Percentiles rank a stretch among this genome's conserved stretches.
phyloP scores from a whole-genome alignment of 306 rosid genomes.

The Cicer bijugum region DNA sequence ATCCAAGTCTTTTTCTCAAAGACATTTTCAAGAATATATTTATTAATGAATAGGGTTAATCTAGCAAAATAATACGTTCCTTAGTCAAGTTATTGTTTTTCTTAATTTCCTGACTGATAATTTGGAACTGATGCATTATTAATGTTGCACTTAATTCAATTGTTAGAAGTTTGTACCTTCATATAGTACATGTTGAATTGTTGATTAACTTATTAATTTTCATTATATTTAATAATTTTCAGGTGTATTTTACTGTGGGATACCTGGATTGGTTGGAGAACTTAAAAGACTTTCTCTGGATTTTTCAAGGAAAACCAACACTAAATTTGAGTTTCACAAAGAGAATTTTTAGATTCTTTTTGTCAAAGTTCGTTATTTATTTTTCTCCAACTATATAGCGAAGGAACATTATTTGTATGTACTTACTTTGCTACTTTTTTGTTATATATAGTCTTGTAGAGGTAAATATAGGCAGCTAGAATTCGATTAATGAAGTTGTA shows the following conservation, averaged over 20 bases:
- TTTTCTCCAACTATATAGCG: constrained; percentile 40
- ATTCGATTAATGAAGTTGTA: constrained; percentile 7
- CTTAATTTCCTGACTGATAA: no score
- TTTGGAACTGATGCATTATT: background rate
- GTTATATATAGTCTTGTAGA: constrained; percentile 11
- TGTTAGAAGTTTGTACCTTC: background rate
- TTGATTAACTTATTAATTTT: constrained; percentile 38
- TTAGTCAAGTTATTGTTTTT: no score
- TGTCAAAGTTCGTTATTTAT: background rate
- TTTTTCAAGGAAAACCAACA: constrained; percentile 75
- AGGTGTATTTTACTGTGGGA: constrained; percentile 95
- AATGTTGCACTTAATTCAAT: background rate
- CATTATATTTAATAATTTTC: constrained; percentile 34
- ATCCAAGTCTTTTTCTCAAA: no score
- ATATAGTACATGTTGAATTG: background rate
- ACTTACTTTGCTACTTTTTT: constrained; percentile 33
- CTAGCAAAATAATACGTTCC: no score
- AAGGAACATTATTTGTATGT: constrained; percentile 30
- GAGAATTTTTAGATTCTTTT: constrained; percentile 65
- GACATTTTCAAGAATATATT: no score
- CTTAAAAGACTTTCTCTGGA: constrained; percentile 69
- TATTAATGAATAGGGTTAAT: no score
- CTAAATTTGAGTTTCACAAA: constrained; percentile 87
- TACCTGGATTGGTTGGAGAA: constrained; percentile 68
- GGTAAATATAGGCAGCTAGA: constrained; percentile 30